Evolutionary conservation across 306 rosid genomes (phyloP).

Genomic region (Amphicarpaea edgeworthii): DNA sequence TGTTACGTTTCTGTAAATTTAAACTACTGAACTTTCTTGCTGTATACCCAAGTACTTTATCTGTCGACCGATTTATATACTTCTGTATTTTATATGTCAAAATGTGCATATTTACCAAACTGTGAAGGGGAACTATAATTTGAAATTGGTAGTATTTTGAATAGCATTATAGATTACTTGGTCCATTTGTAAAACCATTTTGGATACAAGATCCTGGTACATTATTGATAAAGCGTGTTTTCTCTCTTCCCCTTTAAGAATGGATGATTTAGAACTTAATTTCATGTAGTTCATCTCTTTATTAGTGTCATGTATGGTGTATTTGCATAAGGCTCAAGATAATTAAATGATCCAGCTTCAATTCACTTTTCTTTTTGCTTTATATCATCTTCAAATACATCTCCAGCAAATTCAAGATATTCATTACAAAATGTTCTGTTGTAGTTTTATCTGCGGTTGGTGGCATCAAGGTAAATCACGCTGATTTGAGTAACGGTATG

Average conservation of each 20-base stretch:
- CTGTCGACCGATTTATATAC: not conserved
- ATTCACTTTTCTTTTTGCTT: constrained; percentile 13
- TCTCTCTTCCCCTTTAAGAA: not conserved
- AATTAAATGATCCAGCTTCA: constrained; percentile 9
- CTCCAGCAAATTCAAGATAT: constrained; percentile 39
- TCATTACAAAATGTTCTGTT: constrained; percentile 42
- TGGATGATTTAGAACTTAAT: constrained; percentile 2
- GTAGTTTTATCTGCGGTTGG: constrained; percentile 96
- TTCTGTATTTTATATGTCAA: not conserved
- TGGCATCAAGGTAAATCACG: constrained; percentile 81
- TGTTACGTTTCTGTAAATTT: constrained; percentile 13
- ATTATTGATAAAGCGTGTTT: not conserved
- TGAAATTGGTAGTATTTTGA: constrained; percentile 17
- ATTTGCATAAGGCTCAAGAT: constrained; percentile 18
- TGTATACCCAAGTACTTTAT: not conserved
- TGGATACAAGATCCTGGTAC: constrained; percentile 1
- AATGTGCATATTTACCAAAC: constrained; percentile 25
- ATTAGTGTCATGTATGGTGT: not conserved
- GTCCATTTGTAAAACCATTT: too few relatives aligned
- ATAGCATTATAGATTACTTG: constrained; percentile 5
- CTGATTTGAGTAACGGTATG: constrained; percentile 65
- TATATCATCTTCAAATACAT: not conserved
- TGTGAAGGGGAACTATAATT: constrained; percentile 25
- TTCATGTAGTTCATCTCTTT: not conserved
- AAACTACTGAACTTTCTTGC: not conserved